A percentile compares a stretch with the other conserved stretches of the same genome.
Conservation (phyloP, 2,329 filamentous ascomycete species). For the Fusarium transvaalense region DNA sequence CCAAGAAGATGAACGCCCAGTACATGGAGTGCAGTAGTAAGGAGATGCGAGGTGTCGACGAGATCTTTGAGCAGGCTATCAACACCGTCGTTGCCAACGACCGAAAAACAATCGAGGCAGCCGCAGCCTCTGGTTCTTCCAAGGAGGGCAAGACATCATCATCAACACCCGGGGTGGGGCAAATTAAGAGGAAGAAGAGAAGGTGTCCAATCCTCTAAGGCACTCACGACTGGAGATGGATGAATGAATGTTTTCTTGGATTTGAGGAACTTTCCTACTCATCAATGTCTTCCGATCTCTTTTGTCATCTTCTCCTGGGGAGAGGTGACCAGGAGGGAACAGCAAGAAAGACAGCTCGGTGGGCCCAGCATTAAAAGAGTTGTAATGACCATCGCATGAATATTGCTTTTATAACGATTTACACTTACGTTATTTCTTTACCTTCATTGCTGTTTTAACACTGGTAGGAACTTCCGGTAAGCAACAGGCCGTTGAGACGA, state of each 20-base stretch:
- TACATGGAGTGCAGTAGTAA: conserved; percentile 99
- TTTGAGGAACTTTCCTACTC: conserved; percentile 33
- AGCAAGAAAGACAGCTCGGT: conserved; percentile 33
- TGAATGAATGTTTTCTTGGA: conserved; percentile 37
- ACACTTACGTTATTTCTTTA: conserved; percentile 48
- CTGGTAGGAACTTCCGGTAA: conserved; percentile 37
- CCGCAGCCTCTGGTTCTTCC: conserved; percentile 55
- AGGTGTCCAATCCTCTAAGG: conserved; percentile 82
- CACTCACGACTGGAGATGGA: conserved; percentile 25
- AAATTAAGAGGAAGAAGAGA: conserved; percentile 83
- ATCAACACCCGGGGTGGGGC: conserved; percentile 59
- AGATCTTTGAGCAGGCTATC: conserved; percentile 94
- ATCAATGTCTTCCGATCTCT: conserved; percentile 29
- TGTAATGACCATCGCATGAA: conserved; percentile 59
- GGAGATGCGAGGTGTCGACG: conserved; percentile 94
- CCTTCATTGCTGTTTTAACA: conserved; percentile 42
- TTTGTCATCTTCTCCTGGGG: conserved; percentile 33
- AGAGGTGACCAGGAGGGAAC: conserved; percentile 27
- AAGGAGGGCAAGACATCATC: conserved; percentile 55
- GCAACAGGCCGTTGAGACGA: conserved; percentile 37
- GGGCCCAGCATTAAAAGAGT: conserved; percentile 52
- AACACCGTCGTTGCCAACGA: conserved; percentile 89
- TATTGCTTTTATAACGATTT: conserved; percentile 53
- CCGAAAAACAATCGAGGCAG: conserved; percentile 70
- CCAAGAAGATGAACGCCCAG: conserved; percentile 90